Conservation (phyloP, 192 early-diverging fungal species). For the Umbelopsis vinacea region DNA sequence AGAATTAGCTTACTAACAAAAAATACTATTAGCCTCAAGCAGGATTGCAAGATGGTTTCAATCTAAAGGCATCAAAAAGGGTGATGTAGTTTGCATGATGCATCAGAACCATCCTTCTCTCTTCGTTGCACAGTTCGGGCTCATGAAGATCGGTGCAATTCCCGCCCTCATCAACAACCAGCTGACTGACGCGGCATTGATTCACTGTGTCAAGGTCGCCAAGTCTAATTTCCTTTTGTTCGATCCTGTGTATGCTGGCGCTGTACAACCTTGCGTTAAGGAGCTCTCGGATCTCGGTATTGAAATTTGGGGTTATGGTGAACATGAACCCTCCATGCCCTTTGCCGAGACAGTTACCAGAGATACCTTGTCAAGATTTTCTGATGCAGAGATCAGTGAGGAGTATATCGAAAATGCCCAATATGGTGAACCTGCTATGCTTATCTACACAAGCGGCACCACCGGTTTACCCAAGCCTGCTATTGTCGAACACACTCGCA, state of each 20-base stretch:
- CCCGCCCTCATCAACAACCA: slow-evolving; percentile 68
- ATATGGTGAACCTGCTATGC: slow-evolving; percentile 38
- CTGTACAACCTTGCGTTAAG: slow-evolving; percentile 29
- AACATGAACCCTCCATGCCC: slow-evolving; percentile 28
- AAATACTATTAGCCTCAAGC: slow-evolving; percentile 33
- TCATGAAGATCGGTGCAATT: slow-evolving; percentile 59
- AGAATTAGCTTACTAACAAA: background rate
- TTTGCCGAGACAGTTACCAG: slow-evolving; percentile 36
- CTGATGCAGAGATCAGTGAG: slow-evolving; percentile 29
- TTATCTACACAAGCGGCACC: slow-evolving; percentile 59
- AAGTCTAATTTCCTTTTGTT: slow-evolving; percentile 48
- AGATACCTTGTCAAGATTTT: slow-evolving; percentile 31
- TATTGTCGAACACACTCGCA: slow-evolving; percentile 39
- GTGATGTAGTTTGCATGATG: slow-evolving; percentile 61
- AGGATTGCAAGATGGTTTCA: slow-evolving; percentile 34
- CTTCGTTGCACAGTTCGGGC: slow-evolving; percentile 54
- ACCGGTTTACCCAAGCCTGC: slow-evolving; percentile 62
- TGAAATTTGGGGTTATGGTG: slow-evolving; percentile 34
- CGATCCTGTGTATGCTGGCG: slow-evolving; percentile 41
- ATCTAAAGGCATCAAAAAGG: slow-evolving; percentile 27
- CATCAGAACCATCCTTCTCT: slow-evolving; percentile 61
- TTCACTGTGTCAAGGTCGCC: slow-evolving; percentile 48
- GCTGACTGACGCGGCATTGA: slow-evolving; percentile 41
- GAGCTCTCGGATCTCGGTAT: slow-evolving; percentile 25
- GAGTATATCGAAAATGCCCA: slow-evolving; percentile 28